Percentiles rank a stretch among this genome's conserved stretches.
phyloP scores from a whole-genome alignment of 371 early-diverging fungal genomes.

The Astathelohania contejeani region DNA sequence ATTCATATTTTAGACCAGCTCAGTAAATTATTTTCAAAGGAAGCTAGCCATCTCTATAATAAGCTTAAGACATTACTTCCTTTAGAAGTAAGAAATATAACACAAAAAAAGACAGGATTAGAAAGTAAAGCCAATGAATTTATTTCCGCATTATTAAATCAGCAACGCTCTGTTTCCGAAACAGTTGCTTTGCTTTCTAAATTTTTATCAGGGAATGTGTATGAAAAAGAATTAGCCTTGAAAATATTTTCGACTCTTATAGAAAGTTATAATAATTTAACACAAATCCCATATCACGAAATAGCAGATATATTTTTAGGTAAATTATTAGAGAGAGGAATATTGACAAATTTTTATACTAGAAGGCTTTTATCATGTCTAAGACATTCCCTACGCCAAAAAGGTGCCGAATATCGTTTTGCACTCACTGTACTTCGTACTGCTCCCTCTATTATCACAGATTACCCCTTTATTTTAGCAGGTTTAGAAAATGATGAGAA shows the following conservation, averaged over 20 bases:
- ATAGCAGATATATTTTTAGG: constrained; percentile 34
- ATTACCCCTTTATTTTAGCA: neutral
- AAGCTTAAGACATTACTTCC: constrained; percentile 17
- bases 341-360: constrained; percentile 28
- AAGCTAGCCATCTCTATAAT: constrained; percentile 12
- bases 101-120: constrained; percentile 8
- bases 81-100: constrained; percentile 9
- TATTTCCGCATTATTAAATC: constrained; percentile 36
- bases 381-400: neutral
- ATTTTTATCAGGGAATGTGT: constrained; percentile 16
- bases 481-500: neutral
- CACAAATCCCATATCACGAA: constrained; percentile 27
- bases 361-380: constrained; percentile 6
- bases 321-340: constrained; percentile 31
- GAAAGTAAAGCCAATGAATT: constrained; percentile 30
- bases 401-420: constrained; percentile 33
- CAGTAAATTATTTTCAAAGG: constrained; percentile 4
- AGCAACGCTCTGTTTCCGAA: constrained; percentile 14
- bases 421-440: constrained; percentile 17
- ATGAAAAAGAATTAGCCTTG: constrained; percentile 15
- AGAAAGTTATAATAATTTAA: constrained; percentile 31
- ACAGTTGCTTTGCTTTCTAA: constrained; percentile 12
- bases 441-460: neutral
- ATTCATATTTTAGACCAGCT: constrained; percentile 13
- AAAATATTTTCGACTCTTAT: constrained; percentile 34